Evolutionary conservation across 2,329 filamentous ascomycete species (phyloP).

Genomic region (Monilinia vaccinii-corymbosi): DNA sequence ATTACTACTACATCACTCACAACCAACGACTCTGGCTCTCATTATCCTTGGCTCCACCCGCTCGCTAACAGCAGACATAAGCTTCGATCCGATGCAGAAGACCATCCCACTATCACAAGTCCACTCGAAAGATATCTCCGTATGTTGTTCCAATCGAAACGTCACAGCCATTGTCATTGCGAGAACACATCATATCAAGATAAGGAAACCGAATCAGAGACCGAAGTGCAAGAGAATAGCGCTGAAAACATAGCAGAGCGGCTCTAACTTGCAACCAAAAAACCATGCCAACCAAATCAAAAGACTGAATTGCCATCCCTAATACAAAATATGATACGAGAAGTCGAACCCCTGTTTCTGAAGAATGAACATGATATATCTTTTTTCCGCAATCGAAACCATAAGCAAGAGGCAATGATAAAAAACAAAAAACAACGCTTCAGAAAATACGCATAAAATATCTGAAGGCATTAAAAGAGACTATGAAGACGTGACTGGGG

Average conservation of each 20-base stretch:
- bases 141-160: conserved; percentile 2
- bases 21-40: background rate
- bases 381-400: background rate
- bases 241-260: background rate
- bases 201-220: background rate
- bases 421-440: background rate
- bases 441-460: background rate
- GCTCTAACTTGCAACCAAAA: conserved; percentile 5
- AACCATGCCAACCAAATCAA: conserved; percentile 5
- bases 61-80: conserved; percentile 4
- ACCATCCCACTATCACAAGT: background rate
- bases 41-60: background rate
- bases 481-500: background rate
- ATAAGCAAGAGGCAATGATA: background rate
- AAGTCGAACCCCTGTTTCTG: background rate
- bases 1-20: background rate
- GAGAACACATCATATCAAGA: background rate
- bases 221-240: background rate
- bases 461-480: background rate
- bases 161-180: background rate
- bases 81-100: conserved; percentile 4
- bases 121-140: background rate
- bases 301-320: conserved; percentile 1
- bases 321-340: conserved; percentile 4
- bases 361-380: conserved; percentile 2